Percentiles rank a stretch among this genome's conserved stretches.
Evolutionary conservation across 345 rosid genomes (phyloP).

Genomic region (Aquilaria sinensis): DNA sequence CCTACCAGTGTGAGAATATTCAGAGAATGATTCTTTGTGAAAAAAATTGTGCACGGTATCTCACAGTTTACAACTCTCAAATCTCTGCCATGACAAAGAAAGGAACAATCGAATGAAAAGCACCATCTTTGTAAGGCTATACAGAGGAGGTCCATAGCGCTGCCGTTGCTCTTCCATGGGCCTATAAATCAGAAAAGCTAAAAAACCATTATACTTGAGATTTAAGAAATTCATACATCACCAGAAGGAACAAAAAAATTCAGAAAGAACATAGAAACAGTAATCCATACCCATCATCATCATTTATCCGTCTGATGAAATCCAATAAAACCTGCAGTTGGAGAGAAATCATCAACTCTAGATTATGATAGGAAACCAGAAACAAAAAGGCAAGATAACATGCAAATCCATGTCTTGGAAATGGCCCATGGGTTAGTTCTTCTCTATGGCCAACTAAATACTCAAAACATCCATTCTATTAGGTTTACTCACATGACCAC

Average conservation of each 20-base stretch:
- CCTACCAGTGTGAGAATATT: slow-evolving; percentile 8
- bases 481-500: too few relatives aligned
- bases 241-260: slow-evolving; percentile 6
- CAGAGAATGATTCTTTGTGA: neutral
- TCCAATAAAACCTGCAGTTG: slow-evolving; percentile 80
- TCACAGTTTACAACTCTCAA: slow-evolving; percentile 60
- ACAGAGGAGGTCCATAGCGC: slow-evolving; percentile 91
- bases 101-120: slow-evolving; percentile 55
- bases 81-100: slow-evolving; percentile 60
- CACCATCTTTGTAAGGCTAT: slow-evolving; percentile 71
- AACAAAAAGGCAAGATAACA: too few relatives aligned
- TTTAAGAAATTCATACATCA: neutral
- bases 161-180: slow-evolving; percentile 99
- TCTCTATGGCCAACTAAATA: too few relatives aligned
- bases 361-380: too few relatives aligned
- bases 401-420: too few relatives aligned
- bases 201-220: slow-evolving; percentile 6
- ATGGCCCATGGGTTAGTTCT: too few relatives aligned
- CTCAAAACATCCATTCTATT: too few relatives aligned
- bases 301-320: slow-evolving; percentile 88
- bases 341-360: too few relatives aligned
- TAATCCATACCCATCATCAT: slow-evolving; percentile 80
- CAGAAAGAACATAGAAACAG: slow-evolving; percentile 12
- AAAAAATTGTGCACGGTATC: slow-evolving; percentile 17
- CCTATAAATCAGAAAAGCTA: slow-evolving; percentile 33